Conservation (phyloP, 805 yeast species). For the Vanderwaltozyma polyspora region DNA sequence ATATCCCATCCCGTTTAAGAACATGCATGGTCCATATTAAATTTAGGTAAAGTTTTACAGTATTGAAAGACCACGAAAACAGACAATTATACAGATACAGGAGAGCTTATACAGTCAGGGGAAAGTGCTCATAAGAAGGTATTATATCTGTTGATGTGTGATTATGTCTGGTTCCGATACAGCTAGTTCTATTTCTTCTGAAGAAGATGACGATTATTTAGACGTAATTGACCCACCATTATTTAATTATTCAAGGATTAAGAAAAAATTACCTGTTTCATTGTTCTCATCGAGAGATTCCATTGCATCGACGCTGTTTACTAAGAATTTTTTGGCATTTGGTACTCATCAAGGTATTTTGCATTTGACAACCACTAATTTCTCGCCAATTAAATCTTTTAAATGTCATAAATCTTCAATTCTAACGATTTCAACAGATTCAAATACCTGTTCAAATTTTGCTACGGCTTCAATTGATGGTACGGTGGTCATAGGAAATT, state of each 20-base stretch:
- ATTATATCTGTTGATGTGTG: too few relatives aligned
- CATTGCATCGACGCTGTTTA: constrained; percentile 56
- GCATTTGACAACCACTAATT: constrained; percentile 46
- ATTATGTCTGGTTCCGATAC: too few relatives aligned
- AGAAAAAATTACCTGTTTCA: constrained; percentile 51
- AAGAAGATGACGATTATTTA: constrained; percentile 32
- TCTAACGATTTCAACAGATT: constrained; percentile 41
- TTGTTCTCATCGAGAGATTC: constrained; percentile 71
- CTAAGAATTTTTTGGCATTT: constrained; percentile 54
- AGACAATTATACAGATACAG: too few relatives aligned
- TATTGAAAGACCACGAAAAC: too few relatives aligned
- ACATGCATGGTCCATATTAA: too few relatives aligned
- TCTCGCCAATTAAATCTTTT: constrained; percentile 55
- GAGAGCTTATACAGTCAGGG: too few relatives aligned
- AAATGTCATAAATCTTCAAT: constrained; percentile 83
- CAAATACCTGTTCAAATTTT: constrained; percentile 66
- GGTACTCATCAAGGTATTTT: constrained; percentile 86
- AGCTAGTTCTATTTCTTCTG: constrained; percentile 14
- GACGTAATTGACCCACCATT: constrained; percentile 57
- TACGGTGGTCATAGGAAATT: constrained; percentile 69
- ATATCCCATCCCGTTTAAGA: too few relatives aligned
- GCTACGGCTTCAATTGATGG: constrained; percentile 94
- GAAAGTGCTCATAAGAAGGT: too few relatives aligned
- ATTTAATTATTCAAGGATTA: constrained; percentile 62
- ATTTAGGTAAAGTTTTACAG: too few relatives aligned